Conservation (phyloP, 2,329 filamentous ascomycete species). For the Talaromyces sp. region DNA sequence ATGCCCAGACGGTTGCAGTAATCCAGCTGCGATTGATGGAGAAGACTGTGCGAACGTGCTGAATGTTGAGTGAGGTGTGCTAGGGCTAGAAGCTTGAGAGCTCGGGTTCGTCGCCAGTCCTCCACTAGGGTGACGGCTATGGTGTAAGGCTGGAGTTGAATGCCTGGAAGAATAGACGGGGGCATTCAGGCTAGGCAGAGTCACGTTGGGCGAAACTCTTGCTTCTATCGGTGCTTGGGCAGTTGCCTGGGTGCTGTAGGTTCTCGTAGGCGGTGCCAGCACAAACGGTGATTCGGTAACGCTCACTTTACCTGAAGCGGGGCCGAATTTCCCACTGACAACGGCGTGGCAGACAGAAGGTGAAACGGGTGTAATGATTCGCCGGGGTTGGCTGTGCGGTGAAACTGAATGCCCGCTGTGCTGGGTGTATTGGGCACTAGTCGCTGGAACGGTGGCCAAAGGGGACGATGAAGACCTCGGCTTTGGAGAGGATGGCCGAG, state of each 20-base stretch:
- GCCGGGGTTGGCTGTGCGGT: conserved; percentile 24
- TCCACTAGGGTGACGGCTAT: conserved; percentile 25
- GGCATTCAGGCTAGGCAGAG: conserved; percentile 7
- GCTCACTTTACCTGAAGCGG: conserved; percentile 23
- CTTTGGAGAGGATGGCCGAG: conserved; percentile 18
- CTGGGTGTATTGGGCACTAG: conserved; percentile 9
- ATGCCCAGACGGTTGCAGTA: conserved; percentile 15
- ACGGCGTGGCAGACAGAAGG: conserved; percentile 30
- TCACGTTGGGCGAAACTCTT: conserved; percentile 12
- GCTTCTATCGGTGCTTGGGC: conserved; percentile 22
- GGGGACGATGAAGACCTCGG: conserved; percentile 25
- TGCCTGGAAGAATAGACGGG: conserved; percentile 18
- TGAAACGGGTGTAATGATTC: conserved; percentile 29
- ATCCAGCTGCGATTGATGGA: conserved; percentile 19
- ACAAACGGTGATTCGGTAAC: conserved; percentile 31
- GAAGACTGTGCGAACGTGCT: conserved; percentile 26
- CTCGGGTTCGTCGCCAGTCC: conserved; percentile 25
- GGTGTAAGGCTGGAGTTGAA: conserved; percentile 28
- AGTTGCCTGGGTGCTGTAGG: conserved; percentile 20
- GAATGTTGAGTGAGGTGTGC: conserved; percentile 27
- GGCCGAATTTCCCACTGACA: conserved; percentile 17
- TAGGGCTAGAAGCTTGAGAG: conserved; percentile 31
- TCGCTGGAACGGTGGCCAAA: conserved; percentile 7
- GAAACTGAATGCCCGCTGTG: conserved; percentile 25
- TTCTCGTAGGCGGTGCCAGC: conserved; percentile 24